Conservation (phyloP, 257 asterid genomes). For the Ajuga chamaepitys region DNA sequence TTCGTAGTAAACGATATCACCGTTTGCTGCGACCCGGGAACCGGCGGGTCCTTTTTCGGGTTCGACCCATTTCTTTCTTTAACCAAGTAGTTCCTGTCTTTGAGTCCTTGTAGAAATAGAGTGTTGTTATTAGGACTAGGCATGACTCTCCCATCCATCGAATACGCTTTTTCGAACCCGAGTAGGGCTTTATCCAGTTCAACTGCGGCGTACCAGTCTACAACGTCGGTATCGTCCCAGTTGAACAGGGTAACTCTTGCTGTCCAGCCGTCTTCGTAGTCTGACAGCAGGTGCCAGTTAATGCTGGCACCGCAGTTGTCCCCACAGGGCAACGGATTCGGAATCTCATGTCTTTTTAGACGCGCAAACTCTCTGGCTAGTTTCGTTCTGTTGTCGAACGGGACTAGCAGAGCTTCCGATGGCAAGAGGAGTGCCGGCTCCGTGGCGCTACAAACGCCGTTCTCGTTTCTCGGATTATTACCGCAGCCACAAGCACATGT, state of each 20-base stretch:
- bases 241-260: slow-evolving; percentile 63
- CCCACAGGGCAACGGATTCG: slow-evolving; percentile 57
- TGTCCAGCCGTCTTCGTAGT: slow-evolving; percentile 52
- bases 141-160: slow-evolving; percentile 42
- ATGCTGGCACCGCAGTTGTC: slow-evolving; percentile 70
- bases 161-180: slow-evolving; percentile 50
- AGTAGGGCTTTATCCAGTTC: slow-evolving; percentile 41
- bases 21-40: slow-evolving; percentile 59
- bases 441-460: slow-evolving; percentile 33
- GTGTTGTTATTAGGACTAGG: slow-evolving; percentile 31
- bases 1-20: slow-evolving; percentile 59
- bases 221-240: slow-evolving; percentile 42
- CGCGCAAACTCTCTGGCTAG: slow-evolving; percentile 20
- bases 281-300: slow-evolving; percentile 62
- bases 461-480: background rate
- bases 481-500: slow-evolving; percentile 74
- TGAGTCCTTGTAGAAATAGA: slow-evolving; percentile 39
- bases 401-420: slow-evolving; percentile 46
- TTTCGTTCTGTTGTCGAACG: slow-evolving; percentile 52
- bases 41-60: slow-evolving; percentile 51
- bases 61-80: slow-evolving; percentile 39
- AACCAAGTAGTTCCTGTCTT: slow-evolving; percentile 39
- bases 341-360: slow-evolving; percentile 15
- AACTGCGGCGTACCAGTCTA: slow-evolving; percentile 57
- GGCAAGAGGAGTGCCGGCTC: slow-evolving; percentile 51